A percentile compares a stretch with the other conserved stretches of the same genome.
phyloP scores from a whole-genome alignment of 192 early-diverging fungal genomes.

The Coemansia erecta region DNA sequence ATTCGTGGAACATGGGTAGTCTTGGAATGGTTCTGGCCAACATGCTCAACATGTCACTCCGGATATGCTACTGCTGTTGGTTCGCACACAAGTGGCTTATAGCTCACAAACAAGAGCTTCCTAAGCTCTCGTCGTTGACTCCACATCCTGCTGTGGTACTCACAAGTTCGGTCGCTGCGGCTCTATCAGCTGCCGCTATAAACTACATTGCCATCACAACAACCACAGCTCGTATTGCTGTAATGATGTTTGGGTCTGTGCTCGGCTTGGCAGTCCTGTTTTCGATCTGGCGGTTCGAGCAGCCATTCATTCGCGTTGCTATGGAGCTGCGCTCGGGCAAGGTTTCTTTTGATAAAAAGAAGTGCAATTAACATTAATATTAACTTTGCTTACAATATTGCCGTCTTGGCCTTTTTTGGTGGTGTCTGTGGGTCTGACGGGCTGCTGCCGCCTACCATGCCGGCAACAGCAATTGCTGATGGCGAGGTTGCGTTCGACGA shows the following conservation, averaged over 20 bases:
- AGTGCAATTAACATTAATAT: not conserved
- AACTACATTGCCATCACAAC: not conserved
- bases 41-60: slow-evolving; percentile 74
- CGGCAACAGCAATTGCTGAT: not conserved
- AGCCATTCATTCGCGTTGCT: slow-evolving; percentile 20
- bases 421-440: slow-evolving; percentile 23
- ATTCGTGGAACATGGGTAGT: slow-evolving; percentile 60
- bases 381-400: slow-evolving; percentile 19
- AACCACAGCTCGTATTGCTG: slow-evolving; percentile 1
- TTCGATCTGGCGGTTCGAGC: slow-evolving; percentile 33
- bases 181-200: not conserved
- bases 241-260: slow-evolving; percentile 14
- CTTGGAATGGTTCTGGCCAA: slow-evolving; percentile 84
- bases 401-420: slow-evolving; percentile 49
- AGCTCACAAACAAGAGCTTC: not conserved
- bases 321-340: not conserved
- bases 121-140: slow-evolving; percentile 17
- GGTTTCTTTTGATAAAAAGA: not conserved
- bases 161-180: slow-evolving; percentile 19
- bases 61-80: slow-evolving; percentile 69
- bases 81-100: slow-evolving; percentile 65
- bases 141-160: slow-evolving; percentile 28
- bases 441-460: slow-evolving; percentile 10
- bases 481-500: slow-evolving; percentile 3
- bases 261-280: slow-evolving; percentile 21